Conservation (phyloP, 352 stramenopile genomes). For the Pythium phragmiticola region DNA sequence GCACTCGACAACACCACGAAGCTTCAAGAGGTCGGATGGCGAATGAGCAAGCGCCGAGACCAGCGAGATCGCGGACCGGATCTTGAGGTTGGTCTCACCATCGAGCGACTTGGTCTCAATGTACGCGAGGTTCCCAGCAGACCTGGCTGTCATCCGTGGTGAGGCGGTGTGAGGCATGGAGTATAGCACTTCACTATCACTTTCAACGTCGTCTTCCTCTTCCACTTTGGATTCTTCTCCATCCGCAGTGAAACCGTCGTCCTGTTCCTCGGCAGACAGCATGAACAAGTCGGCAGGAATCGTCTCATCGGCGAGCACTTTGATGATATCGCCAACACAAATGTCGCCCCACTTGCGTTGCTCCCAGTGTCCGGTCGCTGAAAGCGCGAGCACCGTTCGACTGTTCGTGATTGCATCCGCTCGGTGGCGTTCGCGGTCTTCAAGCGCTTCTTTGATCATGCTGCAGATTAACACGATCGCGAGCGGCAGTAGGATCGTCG, state of each 20-base stretch:
- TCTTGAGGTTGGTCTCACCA: conserved; percentile 85
- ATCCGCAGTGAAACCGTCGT: conserved; percentile 32
- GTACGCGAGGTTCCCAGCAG: conserved; percentile 58
- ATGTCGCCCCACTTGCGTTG: conserved; percentile 61
- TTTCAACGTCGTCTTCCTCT: conserved; percentile 6
- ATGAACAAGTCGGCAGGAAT: conserved; percentile 74
- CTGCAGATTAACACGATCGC: conserved; percentile 78
- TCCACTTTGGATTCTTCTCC: conserved; percentile 11
- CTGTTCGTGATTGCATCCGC: conserved; percentile 74
- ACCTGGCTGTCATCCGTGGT: background rate
- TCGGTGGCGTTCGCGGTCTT: conserved; percentile 77
- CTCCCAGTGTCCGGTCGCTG: conserved; percentile 44
- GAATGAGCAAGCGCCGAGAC: conserved; percentile 35
- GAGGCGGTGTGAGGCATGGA: conserved; percentile 5
- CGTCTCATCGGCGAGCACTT: conserved; percentile 64
- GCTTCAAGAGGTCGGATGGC: conserved; percentile 30
- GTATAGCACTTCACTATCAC: background rate
- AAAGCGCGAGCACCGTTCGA: conserved; percentile 51
- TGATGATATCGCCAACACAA: conserved; percentile 79
- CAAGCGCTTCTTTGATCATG: conserved; percentile 79
- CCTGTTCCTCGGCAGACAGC: conserved; percentile 51
- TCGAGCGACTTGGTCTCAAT: conserved; percentile 86
- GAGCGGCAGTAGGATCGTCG: conserved; percentile 74
- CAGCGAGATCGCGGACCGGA: conserved; percentile 67
- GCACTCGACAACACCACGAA: conserved; percentile 66